Evolutionary conservation across 345 rosid genomes (phyloP).

Genomic region (Excoecaria agallocha): DNA sequence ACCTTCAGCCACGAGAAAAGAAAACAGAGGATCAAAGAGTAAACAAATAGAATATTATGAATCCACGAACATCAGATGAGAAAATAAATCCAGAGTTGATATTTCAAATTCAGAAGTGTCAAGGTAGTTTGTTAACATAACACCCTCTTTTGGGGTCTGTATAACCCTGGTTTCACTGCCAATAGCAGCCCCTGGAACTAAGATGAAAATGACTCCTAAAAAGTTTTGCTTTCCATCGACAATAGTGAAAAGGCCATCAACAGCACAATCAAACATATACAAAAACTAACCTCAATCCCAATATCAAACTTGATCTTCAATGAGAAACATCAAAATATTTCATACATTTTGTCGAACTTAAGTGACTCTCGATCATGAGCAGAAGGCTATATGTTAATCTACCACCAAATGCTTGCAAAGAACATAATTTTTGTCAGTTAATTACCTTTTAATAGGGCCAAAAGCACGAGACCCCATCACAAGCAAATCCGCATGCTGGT

Average conservation of each 20-base stretch:
- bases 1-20: too few species aligned
- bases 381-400: background rate
- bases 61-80: too few species aligned
- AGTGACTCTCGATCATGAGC: background rate
- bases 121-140: too few species aligned
- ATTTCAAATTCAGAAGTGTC: too few species aligned
- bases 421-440: background rate
- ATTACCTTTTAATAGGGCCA: constrained; percentile 81
- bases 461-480: too few species aligned
- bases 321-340: background rate
- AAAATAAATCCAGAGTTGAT: too few species aligned
- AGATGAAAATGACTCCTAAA: background rate
- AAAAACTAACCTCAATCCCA: background rate
- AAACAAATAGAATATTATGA: too few species aligned
- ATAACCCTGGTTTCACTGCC: background rate
- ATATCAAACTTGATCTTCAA: background rate
- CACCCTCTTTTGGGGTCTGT: too few species aligned
- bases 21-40: too few species aligned
- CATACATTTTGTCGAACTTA: background rate
- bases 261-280: background rate
- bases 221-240: background rate
- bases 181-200: background rate
- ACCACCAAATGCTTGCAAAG: background rate
- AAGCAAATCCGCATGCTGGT: too few species aligned
- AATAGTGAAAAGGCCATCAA: background rate